Conservation (phyloP, 345 rosid species). For the Rhodamnia argentea region DNA sequence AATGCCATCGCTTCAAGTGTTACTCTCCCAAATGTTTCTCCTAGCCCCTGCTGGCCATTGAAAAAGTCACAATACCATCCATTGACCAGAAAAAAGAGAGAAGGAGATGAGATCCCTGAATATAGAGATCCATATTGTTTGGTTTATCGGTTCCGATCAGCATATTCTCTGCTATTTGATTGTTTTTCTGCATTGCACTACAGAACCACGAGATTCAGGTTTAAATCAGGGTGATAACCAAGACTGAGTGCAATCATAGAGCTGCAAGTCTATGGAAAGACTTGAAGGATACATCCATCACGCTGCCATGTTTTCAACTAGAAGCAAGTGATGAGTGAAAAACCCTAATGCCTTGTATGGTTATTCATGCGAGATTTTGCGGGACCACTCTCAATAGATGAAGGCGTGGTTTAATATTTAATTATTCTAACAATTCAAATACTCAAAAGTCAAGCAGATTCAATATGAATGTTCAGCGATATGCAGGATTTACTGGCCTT, state of each 20-base stretch:
- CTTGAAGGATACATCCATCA: neutral
- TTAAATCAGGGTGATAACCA: neutral
- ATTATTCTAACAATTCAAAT: neutral
- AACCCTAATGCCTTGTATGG: neutral
- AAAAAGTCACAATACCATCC: neutral
- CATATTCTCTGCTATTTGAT: neutral
- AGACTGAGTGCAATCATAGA: neutral
- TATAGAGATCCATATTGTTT: neutral
- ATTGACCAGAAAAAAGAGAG: neutral
- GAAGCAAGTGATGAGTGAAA: neutral
- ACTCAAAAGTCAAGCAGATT: neutral
- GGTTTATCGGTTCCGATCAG: neutral
- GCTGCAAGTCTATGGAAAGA: neutral
- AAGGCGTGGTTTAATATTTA: too few relatives aligned
- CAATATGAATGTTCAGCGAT: neutral
- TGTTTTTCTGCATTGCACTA: neutral
- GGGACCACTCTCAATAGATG: too few relatives aligned
- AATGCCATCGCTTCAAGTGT: conserved; percentile 95
- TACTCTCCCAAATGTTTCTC: conserved; percentile 97
- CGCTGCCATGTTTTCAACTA: neutral
- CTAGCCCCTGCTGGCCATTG: conserved; percentile 47
- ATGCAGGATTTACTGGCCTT: neutral
- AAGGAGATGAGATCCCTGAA: neutral
- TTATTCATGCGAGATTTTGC: neutral
- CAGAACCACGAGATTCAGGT: neutral